A percentile compares a stretch with the other conserved stretches of the same genome.
phyloP scores from a whole-genome alignment of 257 asterid species.

The Nicotiana sylvestris region DNA sequence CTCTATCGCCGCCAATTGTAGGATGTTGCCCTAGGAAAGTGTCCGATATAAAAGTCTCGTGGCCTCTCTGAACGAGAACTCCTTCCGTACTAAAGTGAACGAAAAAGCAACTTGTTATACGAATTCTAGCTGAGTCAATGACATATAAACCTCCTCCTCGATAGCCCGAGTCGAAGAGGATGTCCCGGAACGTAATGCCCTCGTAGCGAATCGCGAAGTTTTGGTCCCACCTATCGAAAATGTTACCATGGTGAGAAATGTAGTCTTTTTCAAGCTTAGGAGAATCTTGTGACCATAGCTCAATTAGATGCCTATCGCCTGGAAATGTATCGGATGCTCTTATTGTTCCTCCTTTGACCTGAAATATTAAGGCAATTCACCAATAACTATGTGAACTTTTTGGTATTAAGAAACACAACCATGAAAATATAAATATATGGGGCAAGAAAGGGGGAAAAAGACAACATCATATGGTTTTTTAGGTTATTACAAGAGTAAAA shows the following conservation, averaged over 20 bases:
- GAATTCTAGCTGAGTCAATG: slow-evolving; percentile 44
- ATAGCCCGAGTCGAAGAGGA: slow-evolving; percentile 52
- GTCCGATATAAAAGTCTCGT: slow-evolving; percentile 46
- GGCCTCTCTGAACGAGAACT: slow-evolving; percentile 44
- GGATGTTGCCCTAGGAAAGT: slow-evolving; percentile 63
- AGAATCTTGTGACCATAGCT: slow-evolving; percentile 49
- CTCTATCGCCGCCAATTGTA: slow-evolving; percentile 43
- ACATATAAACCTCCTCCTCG: slow-evolving; percentile 51
- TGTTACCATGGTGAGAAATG: background rate
- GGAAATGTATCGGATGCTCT: slow-evolving; percentile 55
- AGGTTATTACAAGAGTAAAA: background rate
- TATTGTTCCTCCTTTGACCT: slow-evolving; percentile 52
- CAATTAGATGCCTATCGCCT: slow-evolving; percentile 43
- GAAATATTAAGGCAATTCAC: background rate
- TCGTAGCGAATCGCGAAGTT: slow-evolving; percentile 41
- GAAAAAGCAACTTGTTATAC: slow-evolving; percentile 39
- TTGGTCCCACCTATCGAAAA: slow-evolving; percentile 25
- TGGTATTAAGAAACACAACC: background rate
- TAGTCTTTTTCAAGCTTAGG: background rate
- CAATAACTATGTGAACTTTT: background rate
- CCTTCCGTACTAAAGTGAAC: slow-evolving; percentile 49
- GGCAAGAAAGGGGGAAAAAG: background rate
- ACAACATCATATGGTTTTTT: background rate
- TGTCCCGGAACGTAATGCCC: slow-evolving; percentile 47
- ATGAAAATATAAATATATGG: too few species aligned